Evolutionary conservation across 2,329 filamentous ascomycete genomes (phyloP), one percentile per base, ranked within the genome.

Genomic region (Coniochaeta pulveracea): DNA sequence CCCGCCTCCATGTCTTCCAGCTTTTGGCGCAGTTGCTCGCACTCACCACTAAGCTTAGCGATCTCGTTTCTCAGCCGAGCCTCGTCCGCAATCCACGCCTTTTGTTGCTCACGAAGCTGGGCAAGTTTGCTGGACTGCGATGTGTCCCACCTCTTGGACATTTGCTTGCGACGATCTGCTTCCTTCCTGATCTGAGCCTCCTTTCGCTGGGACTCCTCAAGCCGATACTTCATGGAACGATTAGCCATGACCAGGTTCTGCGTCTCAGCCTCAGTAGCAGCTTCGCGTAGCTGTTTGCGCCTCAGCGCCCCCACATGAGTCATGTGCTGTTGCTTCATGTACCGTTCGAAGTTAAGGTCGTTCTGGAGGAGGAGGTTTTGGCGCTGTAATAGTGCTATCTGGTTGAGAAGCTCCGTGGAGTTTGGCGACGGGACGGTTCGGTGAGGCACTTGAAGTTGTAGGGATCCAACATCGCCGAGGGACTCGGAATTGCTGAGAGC

Each of bases 241-340:
- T 88, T 89, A 12, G 71, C 76, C 45, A 85, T 80, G 41, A 89
- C 73, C 4, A 91, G 59, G 34, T 86, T 85, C 43, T 89, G 82
- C 2, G 80, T 85, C 49, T 91, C 83, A 1, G 84, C 83, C 50
- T 89, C 84, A 1, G 75, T 80, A 2, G 82, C 80, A 6, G 81
- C 81, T 51, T 88, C 80, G 42, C 73, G 73, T 41, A 89, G 74
- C 37, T 85, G 78, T 40, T 77, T 76, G 10, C 81, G 69, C 43
- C 83, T 78, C 26, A 91, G 58, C 47, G 85, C 80, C 1, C 82
- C 82, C 48, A 91, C 88, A 38, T 89, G 82, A 2, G 78, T 72
- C 43, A 88, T 72, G 51, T 89, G 84, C 47, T 91, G 84, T 42
- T 85, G 75, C 50, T 88, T 89, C 46, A 89, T 68, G 53, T 85